Conservation (phyloP, 768 basidiomycete species). For the Brasilioporus rufonigricans region DNA sequence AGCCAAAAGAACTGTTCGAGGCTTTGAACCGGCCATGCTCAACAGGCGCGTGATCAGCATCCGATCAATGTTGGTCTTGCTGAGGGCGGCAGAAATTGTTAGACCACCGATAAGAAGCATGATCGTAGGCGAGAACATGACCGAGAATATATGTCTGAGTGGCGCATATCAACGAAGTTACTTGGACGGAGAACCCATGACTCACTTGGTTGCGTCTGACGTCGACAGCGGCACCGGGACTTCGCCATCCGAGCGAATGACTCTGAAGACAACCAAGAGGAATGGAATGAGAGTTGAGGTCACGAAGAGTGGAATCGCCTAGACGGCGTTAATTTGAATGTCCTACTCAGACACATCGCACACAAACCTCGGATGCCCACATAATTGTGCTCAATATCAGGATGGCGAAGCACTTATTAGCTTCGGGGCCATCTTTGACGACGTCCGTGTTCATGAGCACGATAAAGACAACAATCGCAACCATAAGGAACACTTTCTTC, state of each 20-base stretch:
- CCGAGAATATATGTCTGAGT: conserved; percentile 81
- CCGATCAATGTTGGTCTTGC: conserved; percentile 93
- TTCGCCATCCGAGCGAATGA: conserved; percentile 56
- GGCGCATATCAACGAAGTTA: neutral
- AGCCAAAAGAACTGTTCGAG: conserved; percentile 82
- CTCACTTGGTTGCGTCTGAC: conserved; percentile 79
- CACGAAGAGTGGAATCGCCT: conserved; percentile 98
- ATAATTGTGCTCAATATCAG: conserved; percentile 86
- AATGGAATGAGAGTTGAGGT: conserved; percentile 90
- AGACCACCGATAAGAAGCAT: conserved; percentile 98
- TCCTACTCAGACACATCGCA: neutral
- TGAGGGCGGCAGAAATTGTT: conserved; percentile 94
- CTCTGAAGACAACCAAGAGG: conserved; percentile 79
- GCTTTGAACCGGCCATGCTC: conserved; percentile 84
- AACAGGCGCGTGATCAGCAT: conserved; percentile 89
- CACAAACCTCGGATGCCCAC: conserved; percentile 92
- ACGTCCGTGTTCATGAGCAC: conserved; percentile 58
- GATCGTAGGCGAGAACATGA: conserved; percentile 97
- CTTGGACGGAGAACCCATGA: neutral
- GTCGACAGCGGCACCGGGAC: conserved; percentile 52
- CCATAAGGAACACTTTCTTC: conserved; percentile 54
- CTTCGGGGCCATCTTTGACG: conserved; percentile 57
- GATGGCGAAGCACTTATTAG: conserved; percentile 89
- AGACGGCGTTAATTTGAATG: conserved; percentile 2
- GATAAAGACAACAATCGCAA: conserved; percentile 59